phyloP scores from a whole-genome alignment of 441 rosid genomes.

The Euphorbia schlechtendalii region DNA sequence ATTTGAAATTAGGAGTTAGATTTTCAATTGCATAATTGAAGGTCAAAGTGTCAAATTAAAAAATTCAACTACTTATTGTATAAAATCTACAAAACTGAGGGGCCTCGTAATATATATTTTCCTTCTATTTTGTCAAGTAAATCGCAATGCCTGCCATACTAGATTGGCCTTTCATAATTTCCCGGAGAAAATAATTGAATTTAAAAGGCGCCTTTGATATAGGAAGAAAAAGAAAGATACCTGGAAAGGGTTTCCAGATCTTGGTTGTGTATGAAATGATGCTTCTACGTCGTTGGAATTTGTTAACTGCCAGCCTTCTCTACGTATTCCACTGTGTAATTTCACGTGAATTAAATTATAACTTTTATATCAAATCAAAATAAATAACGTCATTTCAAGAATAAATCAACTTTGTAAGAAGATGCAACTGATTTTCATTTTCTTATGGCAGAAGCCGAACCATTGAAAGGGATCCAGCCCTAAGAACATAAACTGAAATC shows the following conservation, averaged over 20 bases:
- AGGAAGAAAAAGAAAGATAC: conserved; percentile 9
- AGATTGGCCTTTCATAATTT: too few relatives aligned
- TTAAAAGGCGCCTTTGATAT: too few relatives aligned
- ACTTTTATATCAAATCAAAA: conserved; percentile 4
- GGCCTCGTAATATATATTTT: too few relatives aligned
- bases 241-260: conserved; percentile 17
- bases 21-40: too few relatives aligned
- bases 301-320: conserved; percentile 40
- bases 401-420: neutral
- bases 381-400: neutral
- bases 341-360: neutral
- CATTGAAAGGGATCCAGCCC: conserved; percentile 3
- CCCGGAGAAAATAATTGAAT: too few relatives aligned
- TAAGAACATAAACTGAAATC: neutral
- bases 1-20: too few relatives aligned
- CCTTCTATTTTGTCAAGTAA: too few relatives aligned
- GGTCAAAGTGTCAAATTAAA: too few relatives aligned
- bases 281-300: conserved; percentile 36
- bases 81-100: too few relatives aligned
- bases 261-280: conserved; percentile 15
- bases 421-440: neutral
- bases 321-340: conserved; percentile 17
- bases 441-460: neutral
- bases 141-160: too few relatives aligned
- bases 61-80: too few relatives aligned